Evolutionary conservation across 257 asterid genomes (phyloP).

Genomic region (Vinca minor): DNA sequence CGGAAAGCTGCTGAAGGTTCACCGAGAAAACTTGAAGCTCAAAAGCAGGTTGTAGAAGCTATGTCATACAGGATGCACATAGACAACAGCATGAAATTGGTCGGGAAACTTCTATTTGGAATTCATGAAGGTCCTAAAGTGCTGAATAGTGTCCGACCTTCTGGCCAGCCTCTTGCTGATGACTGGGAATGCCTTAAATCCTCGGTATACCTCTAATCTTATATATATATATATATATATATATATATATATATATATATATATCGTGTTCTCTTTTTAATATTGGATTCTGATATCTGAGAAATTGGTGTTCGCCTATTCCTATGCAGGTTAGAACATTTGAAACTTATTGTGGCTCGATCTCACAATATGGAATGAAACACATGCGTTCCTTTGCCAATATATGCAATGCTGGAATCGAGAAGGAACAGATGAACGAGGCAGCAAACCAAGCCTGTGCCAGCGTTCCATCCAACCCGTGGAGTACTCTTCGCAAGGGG

Average conservation of each 20-base stretch:
- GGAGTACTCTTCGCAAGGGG: constrained; percentile 78
- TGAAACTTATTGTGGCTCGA: constrained; percentile 77
- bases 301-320: background rate
- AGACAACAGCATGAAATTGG: constrained; percentile 56
- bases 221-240: background rate
- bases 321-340: constrained; percentile 31
- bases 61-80: constrained; percentile 73
- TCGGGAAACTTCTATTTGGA: constrained; percentile 83
- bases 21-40: constrained; percentile 67
- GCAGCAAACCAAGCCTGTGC: constrained; percentile 79
- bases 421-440: constrained; percentile 62
- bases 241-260: too few relatives aligned
- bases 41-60: constrained; percentile 69
- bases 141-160: constrained; percentile 44
- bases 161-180: constrained; percentile 82
- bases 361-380: constrained; percentile 93
- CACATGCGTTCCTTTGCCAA: constrained; percentile 91
- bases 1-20: constrained; percentile 76
- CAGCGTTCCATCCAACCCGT: constrained; percentile 52
- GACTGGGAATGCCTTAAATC: constrained; percentile 92
- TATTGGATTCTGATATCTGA: background rate
- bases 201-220: constrained; percentile 35
- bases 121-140: constrained; percentile 53
- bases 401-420: constrained; percentile 76
- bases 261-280: background rate